Percentiles rank a stretch among this genome's conserved stretches.
These are phyloP conservation scores for Chimonanthus praecox DNA, from an alignment of 164 flowering plant species.

Conservation along the genomic window DNA sequence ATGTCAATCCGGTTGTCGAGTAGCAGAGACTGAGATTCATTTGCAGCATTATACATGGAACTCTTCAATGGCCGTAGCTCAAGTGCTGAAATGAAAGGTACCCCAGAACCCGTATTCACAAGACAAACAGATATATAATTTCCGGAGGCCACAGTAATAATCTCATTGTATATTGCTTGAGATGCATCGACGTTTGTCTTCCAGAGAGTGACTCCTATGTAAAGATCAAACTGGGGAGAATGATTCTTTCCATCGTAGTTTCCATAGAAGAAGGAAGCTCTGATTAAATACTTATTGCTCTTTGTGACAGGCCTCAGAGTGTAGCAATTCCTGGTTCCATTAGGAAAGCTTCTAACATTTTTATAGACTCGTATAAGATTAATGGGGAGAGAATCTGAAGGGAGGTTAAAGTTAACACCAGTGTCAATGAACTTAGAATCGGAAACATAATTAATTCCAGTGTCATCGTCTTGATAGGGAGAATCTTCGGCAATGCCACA, in stretches of 20 bases:
- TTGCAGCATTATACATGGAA: conserved; percentile 11
- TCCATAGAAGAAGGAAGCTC: conserved; percentile 15
- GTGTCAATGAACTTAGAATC: conserved; percentile 7
- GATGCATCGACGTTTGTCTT: conserved; percentile 14
- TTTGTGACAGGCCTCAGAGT: neutral
- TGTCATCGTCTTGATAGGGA: conserved; percentile 1
- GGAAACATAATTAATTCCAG: neutral
- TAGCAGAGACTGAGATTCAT: conserved; percentile 11
- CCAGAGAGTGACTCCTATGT: conserved; percentile 36
- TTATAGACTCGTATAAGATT: neutral
- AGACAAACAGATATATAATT: conserved; percentile 32
- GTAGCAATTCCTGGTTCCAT: conserved; percentile 10
- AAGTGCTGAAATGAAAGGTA: conserved; percentile 39
- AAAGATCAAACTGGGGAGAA: conserved; percentile 35
- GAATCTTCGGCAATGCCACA: conserved; percentile 7
- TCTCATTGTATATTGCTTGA: conserved; percentile 14
- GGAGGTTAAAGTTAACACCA: neutral
- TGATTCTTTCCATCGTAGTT: conserved; percentile 20
- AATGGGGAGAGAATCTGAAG: neutral
- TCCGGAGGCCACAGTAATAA: conserved; percentile 12
- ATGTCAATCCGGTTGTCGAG: conserved; percentile 17
- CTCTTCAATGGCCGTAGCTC: conserved; percentile 28
- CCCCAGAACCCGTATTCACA: conserved; percentile 28
- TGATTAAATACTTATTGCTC: neutral
- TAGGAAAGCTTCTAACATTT: conserved; percentile 8